A percentile compares a stretch with the other conserved stretches of the same genome.
Conservation (phyloP, 805 yeast species). For the Kluyveromyces starmeri region DNA sequence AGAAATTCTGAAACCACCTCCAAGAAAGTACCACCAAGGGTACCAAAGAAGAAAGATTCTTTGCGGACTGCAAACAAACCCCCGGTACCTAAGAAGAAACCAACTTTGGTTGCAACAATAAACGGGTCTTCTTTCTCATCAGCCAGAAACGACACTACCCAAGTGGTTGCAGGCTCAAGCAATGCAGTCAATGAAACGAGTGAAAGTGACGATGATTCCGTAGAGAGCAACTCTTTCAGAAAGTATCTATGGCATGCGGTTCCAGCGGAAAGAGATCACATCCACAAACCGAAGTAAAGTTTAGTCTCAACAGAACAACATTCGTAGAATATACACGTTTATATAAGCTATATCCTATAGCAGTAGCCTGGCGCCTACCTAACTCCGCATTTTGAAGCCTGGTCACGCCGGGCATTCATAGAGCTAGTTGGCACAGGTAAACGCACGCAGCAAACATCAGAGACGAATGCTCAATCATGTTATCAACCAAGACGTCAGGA, state of each 20-base stretch:
- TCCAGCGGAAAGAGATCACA: conserved; percentile 30
- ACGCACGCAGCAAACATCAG: no score
- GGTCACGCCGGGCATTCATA: no score
- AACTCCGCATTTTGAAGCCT: no score
- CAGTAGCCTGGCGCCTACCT: no score
- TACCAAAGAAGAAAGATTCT: conserved; percentile 14
- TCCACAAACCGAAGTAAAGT: conserved; percentile 17
- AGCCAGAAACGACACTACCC: not conserved
- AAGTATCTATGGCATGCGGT: conserved; percentile 32
- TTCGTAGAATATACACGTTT: no score
- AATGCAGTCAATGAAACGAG: not conserved
- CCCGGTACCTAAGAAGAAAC: conserved; percentile 12
- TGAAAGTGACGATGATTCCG: conserved; percentile 11
- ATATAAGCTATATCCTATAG: no score
- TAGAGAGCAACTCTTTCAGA: conserved; percentile 30
- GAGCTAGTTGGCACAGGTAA: no score
- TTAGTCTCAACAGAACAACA: not conserved
- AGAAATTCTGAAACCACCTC: not conserved
- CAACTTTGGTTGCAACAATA: conserved; percentile 3
- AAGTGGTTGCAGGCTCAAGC: conserved; percentile 5
- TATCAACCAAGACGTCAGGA: no score
- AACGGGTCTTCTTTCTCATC: not conserved
- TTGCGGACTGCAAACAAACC: conserved; percentile 10
- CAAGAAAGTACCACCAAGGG: conserved; percentile 12
- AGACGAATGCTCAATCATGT: no score